Base-by-base conservation (phyloP, 2,329 filamentous ascomycete species). In the Phoma sp. region DNA sequence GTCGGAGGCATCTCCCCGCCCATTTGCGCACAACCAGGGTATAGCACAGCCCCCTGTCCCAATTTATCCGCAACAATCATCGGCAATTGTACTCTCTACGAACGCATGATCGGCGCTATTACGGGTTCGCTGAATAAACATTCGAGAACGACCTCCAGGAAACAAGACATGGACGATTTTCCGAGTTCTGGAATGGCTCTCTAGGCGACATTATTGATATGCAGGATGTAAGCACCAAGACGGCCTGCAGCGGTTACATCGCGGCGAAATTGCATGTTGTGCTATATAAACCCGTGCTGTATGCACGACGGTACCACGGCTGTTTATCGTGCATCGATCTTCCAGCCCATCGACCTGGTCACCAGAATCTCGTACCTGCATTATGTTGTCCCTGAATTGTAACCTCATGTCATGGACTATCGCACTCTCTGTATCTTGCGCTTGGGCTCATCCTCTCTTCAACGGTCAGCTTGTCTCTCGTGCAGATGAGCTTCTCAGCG, bases 361-460 rank as follows among this genome's bases (percentile, higher is more conserved):
- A 7, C 32, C 18, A 24, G 18, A 18, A 24, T 25, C 2, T n/a
- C 29, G 23, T 3, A 9, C 29, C 23, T 42, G 32, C 35, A 45
- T 3, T n/a, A 52, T 53, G 44, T 18, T 56, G 11, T 49, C 40
- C 0, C 35, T 45, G 40, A 23, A 35, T 18, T 30, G 38, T 11
- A 40, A 46, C 22, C 40, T 54, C 32, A 29, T 58, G 29, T 42
- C 47, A 36, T 53, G 49, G 25, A 44, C 57, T n/a, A 27, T 62
- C 13, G 57, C 49, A n/a, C 44, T 65, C 24, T 60, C 57, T 27
- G 49, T 55, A 8, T 53, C 58, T 11, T 35, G 40, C 22, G 53
- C 53, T 35, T 18, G 60, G 7, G 61, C 62, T 13, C 60, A 64
- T 25, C 63, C 63, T 23, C 58, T 61, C 4, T 63, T 60, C 40